Percentiles rank a stretch among this genome's conserved stretches.
These are phyloP conservation scores for Zelonia costaricensis DNA, from an alignment of 208 protist species.

Conservation along the genomic window DNA sequence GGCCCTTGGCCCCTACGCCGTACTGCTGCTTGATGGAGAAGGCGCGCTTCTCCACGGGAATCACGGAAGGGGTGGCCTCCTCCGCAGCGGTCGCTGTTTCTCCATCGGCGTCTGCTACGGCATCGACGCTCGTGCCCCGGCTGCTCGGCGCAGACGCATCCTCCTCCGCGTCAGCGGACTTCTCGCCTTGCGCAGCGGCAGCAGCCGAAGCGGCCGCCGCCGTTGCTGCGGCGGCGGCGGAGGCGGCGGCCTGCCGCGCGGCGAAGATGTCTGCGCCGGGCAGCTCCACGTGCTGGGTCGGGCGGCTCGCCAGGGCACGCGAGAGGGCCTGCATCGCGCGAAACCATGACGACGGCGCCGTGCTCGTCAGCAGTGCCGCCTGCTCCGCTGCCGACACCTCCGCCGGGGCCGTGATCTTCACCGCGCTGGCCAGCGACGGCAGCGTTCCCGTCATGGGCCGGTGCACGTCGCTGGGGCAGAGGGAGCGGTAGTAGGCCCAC, in stretches of 20 bases:
- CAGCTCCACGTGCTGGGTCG: constrained; percentile 40
- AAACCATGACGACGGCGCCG: constrained; percentile 60
- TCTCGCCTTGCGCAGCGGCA: background rate
- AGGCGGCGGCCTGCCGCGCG: constrained; percentile 17
- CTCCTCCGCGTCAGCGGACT: background rate
- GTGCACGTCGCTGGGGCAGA: constrained; percentile 42
- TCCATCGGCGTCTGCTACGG: background rate
- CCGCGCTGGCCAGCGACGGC: constrained; percentile 51
- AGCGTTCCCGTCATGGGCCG: constrained; percentile 83
- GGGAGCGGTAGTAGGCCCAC: constrained; percentile 22
- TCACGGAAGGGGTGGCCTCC: background rate
- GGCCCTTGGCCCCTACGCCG: constrained; percentile 18
- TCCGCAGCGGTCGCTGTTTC: background rate
- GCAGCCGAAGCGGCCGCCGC: background rate
- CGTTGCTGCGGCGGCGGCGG: constrained; percentile 12
- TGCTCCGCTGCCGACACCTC: constrained; percentile 3
- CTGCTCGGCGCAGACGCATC: background rate
- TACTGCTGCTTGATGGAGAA: constrained; percentile 31
- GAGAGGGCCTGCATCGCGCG: constrained; percentile 51
- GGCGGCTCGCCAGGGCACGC: constrained; percentile 31
- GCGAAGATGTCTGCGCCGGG: constrained; percentile 55
- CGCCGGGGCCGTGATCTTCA: constrained; percentile 13
- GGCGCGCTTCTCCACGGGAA: constrained; percentile 15
- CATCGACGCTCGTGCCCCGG: constrained; percentile 7
- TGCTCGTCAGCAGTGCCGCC: constrained; percentile 12